Evolutionary conservation across 2,329 filamentous ascomycete species (phyloP).

Genomic region (Pyricularia pennisetigena): DNA sequence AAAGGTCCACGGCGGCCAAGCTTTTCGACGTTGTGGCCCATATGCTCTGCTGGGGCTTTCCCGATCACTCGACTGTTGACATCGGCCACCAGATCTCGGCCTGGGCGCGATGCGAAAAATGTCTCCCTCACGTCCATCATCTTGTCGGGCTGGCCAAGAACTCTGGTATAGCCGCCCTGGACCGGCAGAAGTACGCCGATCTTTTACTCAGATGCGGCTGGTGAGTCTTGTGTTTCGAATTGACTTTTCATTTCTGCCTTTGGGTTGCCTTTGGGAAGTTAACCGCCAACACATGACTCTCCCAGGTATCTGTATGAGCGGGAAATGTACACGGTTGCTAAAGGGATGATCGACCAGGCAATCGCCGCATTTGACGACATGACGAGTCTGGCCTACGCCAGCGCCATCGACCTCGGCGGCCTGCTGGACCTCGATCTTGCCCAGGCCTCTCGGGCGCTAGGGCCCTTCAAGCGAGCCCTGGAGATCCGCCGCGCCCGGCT

Average conservation of each 20-base stretch:
- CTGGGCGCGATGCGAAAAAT: slow-evolving; percentile 18
- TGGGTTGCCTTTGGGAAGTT: neutral
- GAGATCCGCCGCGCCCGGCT: slow-evolving; percentile 14
- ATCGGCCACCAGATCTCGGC: slow-evolving; percentile 16
- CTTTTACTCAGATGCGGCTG: slow-evolving; percentile 16
- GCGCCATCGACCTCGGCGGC: slow-evolving; percentile 19
- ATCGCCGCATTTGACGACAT: slow-evolving; percentile 15
- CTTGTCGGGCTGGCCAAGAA: slow-evolving; percentile 13
- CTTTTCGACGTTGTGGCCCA: slow-evolving; percentile 6
- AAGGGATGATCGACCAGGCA: slow-evolving; percentile 14
- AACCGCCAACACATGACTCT: neutral
- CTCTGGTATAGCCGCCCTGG: slow-evolving; percentile 5
- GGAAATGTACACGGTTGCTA: slow-evolving; percentile 17
- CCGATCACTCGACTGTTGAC: slow-evolving; percentile 15
- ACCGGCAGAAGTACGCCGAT: slow-evolving; percentile 13
- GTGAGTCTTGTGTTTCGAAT: slow-evolving; percentile 4
- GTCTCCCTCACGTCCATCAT: slow-evolving; percentile 18
- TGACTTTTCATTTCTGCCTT: neutral
- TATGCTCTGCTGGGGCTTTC: slow-evolving; percentile 17
- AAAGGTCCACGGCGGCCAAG: neutral
- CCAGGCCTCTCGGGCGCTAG: slow-evolving; percentile 13
- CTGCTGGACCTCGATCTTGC: slow-evolving; percentile 21
- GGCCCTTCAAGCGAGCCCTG: slow-evolving; percentile 14
- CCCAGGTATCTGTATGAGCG: slow-evolving; percentile 22
- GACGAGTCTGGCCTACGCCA: slow-evolving; percentile 16